phyloP scores from a whole-genome alignment of 2,329 filamentous ascomycete genomes.

The Apiospora sp. region DNA sequence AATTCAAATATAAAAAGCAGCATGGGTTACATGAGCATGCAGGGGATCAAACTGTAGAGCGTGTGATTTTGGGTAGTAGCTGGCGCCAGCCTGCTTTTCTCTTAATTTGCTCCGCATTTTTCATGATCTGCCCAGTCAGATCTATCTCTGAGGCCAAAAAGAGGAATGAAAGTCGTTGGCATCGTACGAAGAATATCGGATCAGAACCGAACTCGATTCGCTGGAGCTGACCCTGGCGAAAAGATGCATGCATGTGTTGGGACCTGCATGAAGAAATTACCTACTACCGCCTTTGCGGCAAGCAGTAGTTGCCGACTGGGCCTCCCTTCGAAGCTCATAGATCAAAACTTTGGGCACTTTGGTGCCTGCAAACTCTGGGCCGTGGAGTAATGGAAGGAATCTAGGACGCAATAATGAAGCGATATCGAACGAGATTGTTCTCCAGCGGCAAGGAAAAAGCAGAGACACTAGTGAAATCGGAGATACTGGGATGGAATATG shows the following conservation, averaged over 20 bases:
- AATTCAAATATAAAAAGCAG: background rate
- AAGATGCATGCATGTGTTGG: background rate
- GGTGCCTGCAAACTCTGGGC: background rate
- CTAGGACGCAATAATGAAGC: constrained; percentile 6
- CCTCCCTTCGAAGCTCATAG: background rate
- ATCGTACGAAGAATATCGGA: constrained; percentile 16
- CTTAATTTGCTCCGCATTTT: background rate
- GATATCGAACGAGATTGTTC: background rate
- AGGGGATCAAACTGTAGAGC: background rate
- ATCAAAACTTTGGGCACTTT: background rate
- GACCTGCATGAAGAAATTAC: constrained; percentile 14
- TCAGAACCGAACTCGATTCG: background rate
- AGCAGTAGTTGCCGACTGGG: background rate
- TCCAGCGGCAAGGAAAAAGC: background rate
- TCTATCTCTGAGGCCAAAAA: background rate
- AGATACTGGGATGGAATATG: background rate
- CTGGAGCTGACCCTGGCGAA: background rate
- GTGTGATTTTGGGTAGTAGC: background rate
- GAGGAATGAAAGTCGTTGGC: background rate
- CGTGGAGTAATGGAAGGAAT: background rate
- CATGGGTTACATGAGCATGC: background rate
- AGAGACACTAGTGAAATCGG: background rate
- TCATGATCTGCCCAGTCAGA: background rate
- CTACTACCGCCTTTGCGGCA: background rate
- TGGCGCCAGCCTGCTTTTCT: background rate